phyloP scores from a whole-genome alignment of 108 stramenopile genomes.

The Skeletonema marinoi region DNA sequence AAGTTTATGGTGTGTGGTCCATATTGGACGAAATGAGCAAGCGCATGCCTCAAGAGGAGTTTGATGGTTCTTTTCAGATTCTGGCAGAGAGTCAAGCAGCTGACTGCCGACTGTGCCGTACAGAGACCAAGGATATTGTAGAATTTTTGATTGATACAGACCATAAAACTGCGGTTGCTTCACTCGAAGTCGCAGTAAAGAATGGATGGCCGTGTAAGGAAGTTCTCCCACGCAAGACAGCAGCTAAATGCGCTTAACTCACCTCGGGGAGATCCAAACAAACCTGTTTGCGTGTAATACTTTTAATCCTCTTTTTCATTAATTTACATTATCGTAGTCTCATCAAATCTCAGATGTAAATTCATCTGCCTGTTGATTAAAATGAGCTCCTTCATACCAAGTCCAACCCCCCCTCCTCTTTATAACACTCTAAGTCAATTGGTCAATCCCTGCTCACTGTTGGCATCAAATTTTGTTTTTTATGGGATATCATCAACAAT shows the following conservation, averaged over 20 bases:
- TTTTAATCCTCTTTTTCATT: background rate
- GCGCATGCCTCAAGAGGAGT: slow-evolving; percentile 34
- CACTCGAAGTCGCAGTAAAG: slow-evolving; percentile 54
- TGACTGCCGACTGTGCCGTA: slow-evolving; percentile 25
- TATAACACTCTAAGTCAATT: background rate
- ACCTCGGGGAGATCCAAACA: background rate
- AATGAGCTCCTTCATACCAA: background rate
- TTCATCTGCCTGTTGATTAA: background rate
- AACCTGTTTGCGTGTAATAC: background rate
- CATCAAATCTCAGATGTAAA: background rate
- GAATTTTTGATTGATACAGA: slow-evolving; percentile 38
- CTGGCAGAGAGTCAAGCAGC: slow-evolving; percentile 28
- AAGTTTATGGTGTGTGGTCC: slow-evolving; percentile 32
- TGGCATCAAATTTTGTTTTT: background rate
- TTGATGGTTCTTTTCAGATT: slow-evolving; percentile 31
- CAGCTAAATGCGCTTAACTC: slow-evolving; percentile 34
- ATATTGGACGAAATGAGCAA: slow-evolving; percentile 32
- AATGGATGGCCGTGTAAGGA: slow-evolving; percentile 75
- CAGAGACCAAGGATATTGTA: slow-evolving; percentile 31
- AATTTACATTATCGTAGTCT: background rate
- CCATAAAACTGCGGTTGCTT: slow-evolving; percentile 19
- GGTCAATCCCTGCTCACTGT: background rate
- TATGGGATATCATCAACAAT: slow-evolving; percentile 84
- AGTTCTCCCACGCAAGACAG: slow-evolving; percentile 26
- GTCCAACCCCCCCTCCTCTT: background rate